Evolutionary conservation across 2,329 filamentous ascomycete genomes (phyloP).

Genomic region (Colletotrichum liaoningense): DNA sequence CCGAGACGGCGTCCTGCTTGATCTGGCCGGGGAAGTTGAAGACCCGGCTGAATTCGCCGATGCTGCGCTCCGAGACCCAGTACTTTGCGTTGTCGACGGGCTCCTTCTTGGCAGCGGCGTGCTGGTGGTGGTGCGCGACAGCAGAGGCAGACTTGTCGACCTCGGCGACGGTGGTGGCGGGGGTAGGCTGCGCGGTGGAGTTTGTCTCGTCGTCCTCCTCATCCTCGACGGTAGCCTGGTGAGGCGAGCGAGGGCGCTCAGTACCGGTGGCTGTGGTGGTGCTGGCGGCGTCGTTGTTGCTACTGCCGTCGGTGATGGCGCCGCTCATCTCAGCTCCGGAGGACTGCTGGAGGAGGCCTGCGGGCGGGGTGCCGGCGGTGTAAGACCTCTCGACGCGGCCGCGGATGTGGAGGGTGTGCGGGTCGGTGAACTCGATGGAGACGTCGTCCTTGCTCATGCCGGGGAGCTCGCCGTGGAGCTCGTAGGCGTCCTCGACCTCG

Average conservation of each 20-base stretch:
- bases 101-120: conserved; percentile 29
- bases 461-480: conserved; percentile 84
- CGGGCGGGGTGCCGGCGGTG: conserved; percentile 64
- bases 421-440: conserved; percentile 82
- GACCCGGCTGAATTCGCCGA: conserved; percentile 75
- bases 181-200: conserved; percentile 39
- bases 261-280: background rate
- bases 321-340: conserved; percentile 53
- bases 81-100: conserved; percentile 64
- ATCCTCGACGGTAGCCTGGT: conserved; percentile 76
- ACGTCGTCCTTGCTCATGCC: conserved; percentile 81
- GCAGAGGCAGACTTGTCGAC: conserved; percentile 43
- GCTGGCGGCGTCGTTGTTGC: conserved; percentile 22
- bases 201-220: conserved; percentile 50
- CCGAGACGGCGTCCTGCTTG: conserved; percentile 70
- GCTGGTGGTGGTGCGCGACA: background rate
- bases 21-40: conserved; percentile 76
- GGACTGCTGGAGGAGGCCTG: conserved; percentile 53
- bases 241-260: conserved; percentile 42
- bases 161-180: conserved; percentile 46
- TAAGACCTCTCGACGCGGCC: conserved; percentile 76
- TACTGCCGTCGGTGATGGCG: conserved; percentile 54
- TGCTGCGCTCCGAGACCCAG: conserved; percentile 76
- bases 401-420: conserved; percentile 77
- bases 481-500: conserved; percentile 75